Conservation (phyloP, 202 grass and related monocot genomes). For the Eragrostis tef region DNA sequence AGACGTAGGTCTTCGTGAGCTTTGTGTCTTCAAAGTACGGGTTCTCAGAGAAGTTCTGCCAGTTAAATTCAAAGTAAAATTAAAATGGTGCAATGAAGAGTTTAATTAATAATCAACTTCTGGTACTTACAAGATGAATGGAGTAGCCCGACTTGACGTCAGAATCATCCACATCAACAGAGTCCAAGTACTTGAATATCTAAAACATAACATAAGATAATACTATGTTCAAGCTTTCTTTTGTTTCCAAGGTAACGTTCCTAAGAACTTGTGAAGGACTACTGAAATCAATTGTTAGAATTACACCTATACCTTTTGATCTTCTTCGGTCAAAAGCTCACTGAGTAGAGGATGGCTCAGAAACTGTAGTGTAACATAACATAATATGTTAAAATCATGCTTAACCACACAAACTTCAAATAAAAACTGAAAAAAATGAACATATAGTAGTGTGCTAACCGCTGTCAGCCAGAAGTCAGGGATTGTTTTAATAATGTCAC, state of each 20-base stretch:
- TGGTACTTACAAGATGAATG: constrained; percentile 74
- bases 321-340: constrained; percentile 81
- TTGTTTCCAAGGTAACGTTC: not conserved
- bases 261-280: constrained; percentile 11
- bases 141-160: constrained; percentile 86
- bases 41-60: constrained; percentile 82
- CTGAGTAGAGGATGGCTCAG: constrained; percentile 89
- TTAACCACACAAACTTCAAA: constrained; percentile 14
- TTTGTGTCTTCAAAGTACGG: constrained; percentile 82
- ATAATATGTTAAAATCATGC: constrained; percentile 17
- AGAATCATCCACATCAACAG: constrained; percentile 88
- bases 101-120: not conserved
- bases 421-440: constrained; percentile 12
- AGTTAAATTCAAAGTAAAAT: constrained; percentile 39
- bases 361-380: constrained; percentile 60
- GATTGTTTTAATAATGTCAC: constrained; percentile 84
- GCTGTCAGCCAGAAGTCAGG: constrained; percentile 89
- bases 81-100: constrained; percentile 29
- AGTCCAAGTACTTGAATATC: constrained; percentile 89
- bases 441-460: constrained; percentile 47
- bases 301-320: constrained; percentile 77
- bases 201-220: constrained; percentile 40
- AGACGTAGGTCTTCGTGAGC: constrained; percentile 83
- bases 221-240: not conserved
- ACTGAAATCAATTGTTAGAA: constrained; percentile 20